Evolutionary conservation across 768 basidiomycete genomes (phyloP).

Genomic region (Suillus placidus): DNA sequence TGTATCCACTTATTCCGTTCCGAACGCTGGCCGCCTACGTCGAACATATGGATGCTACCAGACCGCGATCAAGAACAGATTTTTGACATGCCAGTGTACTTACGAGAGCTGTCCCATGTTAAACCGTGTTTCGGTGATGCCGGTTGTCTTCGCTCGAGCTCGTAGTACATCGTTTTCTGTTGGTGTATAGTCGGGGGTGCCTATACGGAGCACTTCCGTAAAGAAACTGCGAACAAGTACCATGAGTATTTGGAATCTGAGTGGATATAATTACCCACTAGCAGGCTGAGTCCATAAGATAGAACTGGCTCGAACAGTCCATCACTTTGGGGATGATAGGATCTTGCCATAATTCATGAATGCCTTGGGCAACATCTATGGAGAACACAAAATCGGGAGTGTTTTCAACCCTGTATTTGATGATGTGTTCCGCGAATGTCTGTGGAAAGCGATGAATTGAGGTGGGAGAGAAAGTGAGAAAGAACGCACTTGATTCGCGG

Average conservation of each 20-base stretch:
- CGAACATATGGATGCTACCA: slow-evolving; percentile 66
- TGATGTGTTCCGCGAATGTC: slow-evolving; percentile 58
- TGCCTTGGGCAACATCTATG: slow-evolving; percentile 68
- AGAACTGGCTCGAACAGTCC: slow-evolving; percentile 74
- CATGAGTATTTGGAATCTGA: slow-evolving; percentile 2
- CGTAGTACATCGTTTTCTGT: slow-evolving; percentile 85
- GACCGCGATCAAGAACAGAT: not conserved
- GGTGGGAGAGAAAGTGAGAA: not conserved
- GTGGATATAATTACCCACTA: slow-evolving; percentile 58
- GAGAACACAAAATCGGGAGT: slow-evolving; percentile 52
- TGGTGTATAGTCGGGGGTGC: no score
- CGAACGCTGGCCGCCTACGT: slow-evolving; percentile 78
- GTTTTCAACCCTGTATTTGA: slow-evolving; percentile 54
- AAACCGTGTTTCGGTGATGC: slow-evolving; percentile 88
- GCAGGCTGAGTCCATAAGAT: slow-evolving; percentile 89
- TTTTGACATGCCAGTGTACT: slow-evolving; percentile 19
- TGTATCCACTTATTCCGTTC: slow-evolving; percentile 86
- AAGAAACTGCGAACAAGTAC: no score
- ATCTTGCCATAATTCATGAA: slow-evolving; percentile 71
- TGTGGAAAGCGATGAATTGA: slow-evolving; percentile 23
- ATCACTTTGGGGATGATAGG: slow-evolving; percentile 54
- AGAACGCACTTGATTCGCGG: no score
- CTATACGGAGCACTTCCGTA: no score
- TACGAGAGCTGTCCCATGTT: slow-evolving; percentile 66
- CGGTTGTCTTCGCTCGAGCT: slow-evolving; percentile 84